Evolutionary conservation across 163 green algal species (phyloP).

Genomic region (Prototheca wickerhamii): DNA sequence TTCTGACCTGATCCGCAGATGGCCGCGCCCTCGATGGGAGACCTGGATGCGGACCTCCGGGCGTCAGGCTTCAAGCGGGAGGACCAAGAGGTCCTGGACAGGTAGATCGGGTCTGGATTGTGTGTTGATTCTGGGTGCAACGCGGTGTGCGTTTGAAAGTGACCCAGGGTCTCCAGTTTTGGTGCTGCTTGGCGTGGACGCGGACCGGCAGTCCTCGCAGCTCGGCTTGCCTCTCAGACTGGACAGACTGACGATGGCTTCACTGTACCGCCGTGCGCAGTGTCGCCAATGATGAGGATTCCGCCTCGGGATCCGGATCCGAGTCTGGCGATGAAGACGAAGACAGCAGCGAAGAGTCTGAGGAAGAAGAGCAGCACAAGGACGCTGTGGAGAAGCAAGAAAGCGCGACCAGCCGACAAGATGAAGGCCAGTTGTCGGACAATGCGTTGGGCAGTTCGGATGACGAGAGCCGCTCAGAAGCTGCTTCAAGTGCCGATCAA

Average conservation of each 20-base stretch:
- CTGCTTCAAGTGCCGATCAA: too few species aligned
- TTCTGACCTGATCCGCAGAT: neutral
- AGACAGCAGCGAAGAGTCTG: conserved; percentile 4
- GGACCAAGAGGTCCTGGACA: conserved; percentile 49
- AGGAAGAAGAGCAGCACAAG: conserved; percentile 19
- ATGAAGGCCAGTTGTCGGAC: too few species aligned
- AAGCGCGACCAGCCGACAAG: neutral
- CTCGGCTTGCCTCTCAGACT: too few species aligned
- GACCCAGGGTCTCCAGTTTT: neutral
- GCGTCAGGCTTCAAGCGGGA: conserved; percentile 64
- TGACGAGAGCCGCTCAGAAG: too few species aligned
- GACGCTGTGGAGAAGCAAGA: conserved; percentile 10
- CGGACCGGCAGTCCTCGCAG: too few species aligned
- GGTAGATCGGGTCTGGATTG: too few species aligned
- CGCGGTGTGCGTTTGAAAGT: too few species aligned
- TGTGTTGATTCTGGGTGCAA: too few species aligned
- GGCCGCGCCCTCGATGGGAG: conserved; percentile 6
- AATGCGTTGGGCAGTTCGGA: too few species aligned
- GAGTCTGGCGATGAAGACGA: conserved; percentile 7
- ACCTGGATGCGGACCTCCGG: conserved; percentile 51
- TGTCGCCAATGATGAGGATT: neutral
- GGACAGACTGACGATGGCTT: neutral
- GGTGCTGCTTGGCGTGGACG: too few species aligned
- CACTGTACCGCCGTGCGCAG: neutral
- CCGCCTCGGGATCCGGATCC: neutral